A percentile compares a stretch with the other conserved stretches of the same genome.
These are phyloP conservation scores for Rhodomyrtus tomentosa DNA, from an alignment of 345 rosid species.

Conservation along the genomic window DNA sequence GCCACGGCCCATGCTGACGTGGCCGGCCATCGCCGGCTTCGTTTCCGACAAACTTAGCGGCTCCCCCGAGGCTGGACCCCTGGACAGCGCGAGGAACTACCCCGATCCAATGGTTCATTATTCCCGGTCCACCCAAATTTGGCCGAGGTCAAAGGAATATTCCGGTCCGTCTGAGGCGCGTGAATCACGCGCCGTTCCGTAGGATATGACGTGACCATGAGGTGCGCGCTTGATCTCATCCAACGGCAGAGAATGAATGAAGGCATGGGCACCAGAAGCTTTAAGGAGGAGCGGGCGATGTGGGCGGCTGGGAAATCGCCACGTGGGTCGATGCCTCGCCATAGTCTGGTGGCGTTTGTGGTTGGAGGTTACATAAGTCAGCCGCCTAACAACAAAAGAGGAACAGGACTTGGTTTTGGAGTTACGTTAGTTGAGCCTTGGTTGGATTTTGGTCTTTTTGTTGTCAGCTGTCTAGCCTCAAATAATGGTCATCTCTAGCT, in stretches of 20 bases:
- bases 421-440: neutral
- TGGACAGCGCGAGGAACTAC: neutral
- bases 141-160: neutral
- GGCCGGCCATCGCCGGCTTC: neutral
- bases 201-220: neutral
- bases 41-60: neutral
- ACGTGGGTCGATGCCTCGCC: neutral
- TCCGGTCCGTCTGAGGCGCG: neutral
- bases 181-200: neutral
- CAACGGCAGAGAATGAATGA: neutral
- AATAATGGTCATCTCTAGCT: too few relatives aligned
- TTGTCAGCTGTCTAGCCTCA: neutral
- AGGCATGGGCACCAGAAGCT: neutral
- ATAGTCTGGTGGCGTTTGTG: neutral
- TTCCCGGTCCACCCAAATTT: neutral
- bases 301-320: neutral
- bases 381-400: neutral
- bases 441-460: neutral
- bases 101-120: neutral
- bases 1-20: slow-evolving; percentile 18
- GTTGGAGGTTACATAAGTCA: neutral
- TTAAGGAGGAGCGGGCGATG: neutral
- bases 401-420: neutral
- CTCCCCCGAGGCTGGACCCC: neutral
- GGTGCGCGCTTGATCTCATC: neutral